Base-by-base conservation (phyloP, 1,284 basidiomycete species). In the Gastroboletus turbinatus region DNA sequence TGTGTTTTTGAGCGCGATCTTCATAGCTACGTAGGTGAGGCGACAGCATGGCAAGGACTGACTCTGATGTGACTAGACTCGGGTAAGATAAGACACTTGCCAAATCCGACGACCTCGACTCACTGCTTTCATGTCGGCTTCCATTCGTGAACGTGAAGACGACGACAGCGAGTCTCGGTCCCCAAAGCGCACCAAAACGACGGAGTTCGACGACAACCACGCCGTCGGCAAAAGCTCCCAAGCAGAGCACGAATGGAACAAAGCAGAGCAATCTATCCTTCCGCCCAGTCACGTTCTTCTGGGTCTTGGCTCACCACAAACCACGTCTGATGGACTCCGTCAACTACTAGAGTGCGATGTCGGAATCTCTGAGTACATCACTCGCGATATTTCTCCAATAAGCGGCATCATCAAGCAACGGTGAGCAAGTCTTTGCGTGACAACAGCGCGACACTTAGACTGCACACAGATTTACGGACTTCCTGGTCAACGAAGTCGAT, bases 391-490 rank as follows among this genome's bases (percentile, higher is more conserved):
- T n/a, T 80, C 87, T 5, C 82, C 82, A 62, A 87, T 97, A 60
- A 80, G 88, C 48, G 95, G 92, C 9, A 95, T 97, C 66, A 96
- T 98, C 72, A 98, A 98, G 74, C 94, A 97, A 75, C 81, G 94
- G 94, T 94, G 59, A 58, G 79, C 52, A 13, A 42, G 48, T 53
- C 40, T 48, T 29, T 53, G 39, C 42, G 21, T 23, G 16, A 33
- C 30, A 1, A 17, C 32, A 33, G 16, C 21, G 51, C 57, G 40
- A 60, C n/a, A 44, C 40, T 46, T 48, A 52, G 56, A 52, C 52
- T 36, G 46, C 25, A 16, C 59, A 29, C 60, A 96, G 95, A 65
- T 97, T 97, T 71, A 95, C 94, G 38, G 95, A 98, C 74, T 98
- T 98, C 69, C 68, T 97, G 60, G 95, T 98, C 27, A 90, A 83